phyloP scores from a whole-genome alignment of 164 flowering plant species.

The Piper betle region DNA sequence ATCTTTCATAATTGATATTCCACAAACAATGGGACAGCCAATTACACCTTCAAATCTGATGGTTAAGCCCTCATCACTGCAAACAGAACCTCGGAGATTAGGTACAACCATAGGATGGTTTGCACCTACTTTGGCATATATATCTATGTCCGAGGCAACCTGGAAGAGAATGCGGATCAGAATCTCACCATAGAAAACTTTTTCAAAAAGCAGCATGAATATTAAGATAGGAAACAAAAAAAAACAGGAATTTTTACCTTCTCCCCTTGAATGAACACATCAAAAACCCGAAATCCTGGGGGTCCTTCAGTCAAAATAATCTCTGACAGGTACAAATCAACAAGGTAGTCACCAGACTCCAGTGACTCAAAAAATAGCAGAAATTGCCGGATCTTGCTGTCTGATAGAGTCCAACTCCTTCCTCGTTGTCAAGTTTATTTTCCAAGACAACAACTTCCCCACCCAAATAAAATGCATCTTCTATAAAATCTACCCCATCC shows the following conservation, averaged over 20 bases:
- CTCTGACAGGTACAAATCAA: slow-evolving; percentile 55
- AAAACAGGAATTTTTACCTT: slow-evolving; percentile 28
- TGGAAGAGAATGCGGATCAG: slow-evolving; percentile 5
- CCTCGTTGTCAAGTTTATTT: slow-evolving; percentile 17
- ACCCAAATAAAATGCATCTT: slow-evolving; percentile 29
- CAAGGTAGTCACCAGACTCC: slow-evolving; percentile 30
- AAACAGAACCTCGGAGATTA: slow-evolving; percentile 26
- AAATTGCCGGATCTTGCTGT: slow-evolving; percentile 50
- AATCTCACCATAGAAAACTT: not conserved
- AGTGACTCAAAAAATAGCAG: slow-evolving; percentile 26
- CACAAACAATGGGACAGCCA: slow-evolving; percentile 45
- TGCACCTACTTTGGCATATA: slow-evolving; percentile 48
- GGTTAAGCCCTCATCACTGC: slow-evolving; percentile 24
- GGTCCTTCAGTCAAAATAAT: slow-evolving; percentile 49
- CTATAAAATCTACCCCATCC: slow-evolving; percentile 20
- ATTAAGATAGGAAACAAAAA: not conserved
- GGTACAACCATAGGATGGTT: slow-evolving; percentile 38
- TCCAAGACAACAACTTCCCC: slow-evolving; percentile 39
- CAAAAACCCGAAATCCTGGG: slow-evolving; percentile 47
- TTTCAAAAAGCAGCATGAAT: not conserved
- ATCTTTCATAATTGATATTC: slow-evolving; percentile 39
- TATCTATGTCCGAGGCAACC: slow-evolving; percentile 42
- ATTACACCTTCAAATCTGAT: slow-evolving; percentile 49
- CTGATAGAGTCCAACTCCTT: slow-evolving; percentile 29
- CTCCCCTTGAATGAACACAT: slow-evolving; percentile 51